Percentiles rank a stretch among this genome's conserved stretches.
These are phyloP conservation scores for Pouteria campechiana DNA, from an alignment of 179 eudicot genomes.

Conservation along the genomic window DNA sequence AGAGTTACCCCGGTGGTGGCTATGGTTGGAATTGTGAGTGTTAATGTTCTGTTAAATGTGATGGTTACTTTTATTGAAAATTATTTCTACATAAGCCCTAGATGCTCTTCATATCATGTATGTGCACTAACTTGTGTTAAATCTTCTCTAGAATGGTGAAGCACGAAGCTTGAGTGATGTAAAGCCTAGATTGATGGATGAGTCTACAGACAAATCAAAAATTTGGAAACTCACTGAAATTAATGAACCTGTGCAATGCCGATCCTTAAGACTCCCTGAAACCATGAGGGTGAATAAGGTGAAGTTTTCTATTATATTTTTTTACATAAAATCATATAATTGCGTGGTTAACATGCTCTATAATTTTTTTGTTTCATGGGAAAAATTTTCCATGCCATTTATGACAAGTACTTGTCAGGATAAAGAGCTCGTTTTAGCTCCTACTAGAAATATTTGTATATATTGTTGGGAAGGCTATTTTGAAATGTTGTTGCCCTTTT, in stretches of 20 bases:
- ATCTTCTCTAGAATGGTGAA: conserved; percentile 58
- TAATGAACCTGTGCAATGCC: conserved; percentile 72
- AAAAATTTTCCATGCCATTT: too few species aligned
- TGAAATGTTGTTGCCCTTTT: too few species aligned
- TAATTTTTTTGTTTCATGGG: too few species aligned
- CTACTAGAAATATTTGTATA: too few species aligned
- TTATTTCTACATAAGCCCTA: too few species aligned
- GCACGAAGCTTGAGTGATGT: conserved; percentile 53
- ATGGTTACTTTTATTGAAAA: neutral
- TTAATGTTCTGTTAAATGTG: too few species aligned
- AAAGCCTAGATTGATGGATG: conserved; percentile 69
- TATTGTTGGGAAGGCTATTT: too few species aligned
- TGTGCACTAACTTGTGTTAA: neutral
- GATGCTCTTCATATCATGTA: too few species aligned
- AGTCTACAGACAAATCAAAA: conserved; percentile 74
- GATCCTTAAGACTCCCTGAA: conserved; percentile 76
- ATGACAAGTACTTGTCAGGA: too few species aligned
- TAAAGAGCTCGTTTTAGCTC: too few species aligned
- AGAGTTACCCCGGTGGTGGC: conserved; percentile 47
- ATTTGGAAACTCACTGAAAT: conserved; percentile 83
- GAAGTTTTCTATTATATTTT: conserved; percentile 7
- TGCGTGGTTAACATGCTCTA: too few species aligned
- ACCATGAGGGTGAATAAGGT: conserved; percentile 64
- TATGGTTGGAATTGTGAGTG: conserved; percentile 52
- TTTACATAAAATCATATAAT: too few species aligned